Evolutionary conservation across 495 filamentous ascomycete species (phyloP).

Genomic region (Chaetomium tenue): DNA sequence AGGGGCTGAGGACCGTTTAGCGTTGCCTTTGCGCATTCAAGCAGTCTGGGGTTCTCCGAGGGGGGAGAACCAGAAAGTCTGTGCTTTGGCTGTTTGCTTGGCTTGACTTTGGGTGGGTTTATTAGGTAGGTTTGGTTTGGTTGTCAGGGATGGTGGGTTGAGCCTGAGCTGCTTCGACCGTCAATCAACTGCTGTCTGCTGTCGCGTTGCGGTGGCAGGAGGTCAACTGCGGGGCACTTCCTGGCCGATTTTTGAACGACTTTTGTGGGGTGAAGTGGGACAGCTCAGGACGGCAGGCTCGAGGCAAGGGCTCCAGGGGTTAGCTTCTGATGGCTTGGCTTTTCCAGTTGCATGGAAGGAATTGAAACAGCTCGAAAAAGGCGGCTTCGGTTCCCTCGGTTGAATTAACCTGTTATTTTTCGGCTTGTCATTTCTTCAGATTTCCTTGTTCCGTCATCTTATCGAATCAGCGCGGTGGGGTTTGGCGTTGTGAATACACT

Average conservation of each 20-base stretch:
- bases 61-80: constrained; percentile 17
- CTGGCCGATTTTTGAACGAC: constrained; percentile 20
- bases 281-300: too few relatives aligned
- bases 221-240: constrained; percentile 25
- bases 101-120: too few relatives aligned
- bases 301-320: neutral
- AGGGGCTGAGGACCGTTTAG: constrained; percentile 14
- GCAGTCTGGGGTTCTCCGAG: constrained; percentile 21
- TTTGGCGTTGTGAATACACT: constrained; percentile 6
- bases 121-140: neutral
- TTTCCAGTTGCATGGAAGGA: neutral
- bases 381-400: neutral
- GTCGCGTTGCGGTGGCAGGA: constrained; percentile 6
- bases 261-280: constrained; percentile 42
- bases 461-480: neutral
- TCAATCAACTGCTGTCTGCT: constrained; percentile 10
- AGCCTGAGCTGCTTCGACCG: neutral
- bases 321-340: neutral
- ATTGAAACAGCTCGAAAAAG: too few relatives aligned
- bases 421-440: too few relatives aligned
- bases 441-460: neutral
- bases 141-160: constrained; percentile 12
- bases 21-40: constrained; percentile 22
- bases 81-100: neutral
- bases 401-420: neutral